Conservation (phyloP, 2,329 filamentous ascomycete species). For the Calonectria pauciramosa region DNA sequence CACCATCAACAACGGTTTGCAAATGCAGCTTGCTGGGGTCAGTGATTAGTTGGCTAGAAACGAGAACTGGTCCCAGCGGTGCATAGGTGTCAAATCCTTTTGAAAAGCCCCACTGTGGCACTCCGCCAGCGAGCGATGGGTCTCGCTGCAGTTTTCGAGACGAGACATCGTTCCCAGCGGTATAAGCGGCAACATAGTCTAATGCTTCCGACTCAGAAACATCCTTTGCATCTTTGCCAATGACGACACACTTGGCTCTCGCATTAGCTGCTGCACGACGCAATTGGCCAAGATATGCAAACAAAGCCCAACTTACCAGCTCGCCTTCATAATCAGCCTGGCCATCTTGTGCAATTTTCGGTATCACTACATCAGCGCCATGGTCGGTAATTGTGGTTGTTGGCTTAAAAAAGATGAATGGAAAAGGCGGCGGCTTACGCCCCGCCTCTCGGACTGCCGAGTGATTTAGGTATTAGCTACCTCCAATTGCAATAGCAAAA, state of each 20-base stretch:
- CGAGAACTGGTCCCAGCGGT: slow-evolving; percentile 64
- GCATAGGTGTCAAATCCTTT: slow-evolving; percentile 71
- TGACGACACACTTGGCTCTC: slow-evolving; percentile 51
- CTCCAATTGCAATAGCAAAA: not conserved
- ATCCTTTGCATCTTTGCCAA: slow-evolving; percentile 64
- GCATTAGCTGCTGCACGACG: not conserved
- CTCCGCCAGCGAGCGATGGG: slow-evolving; percentile 60
- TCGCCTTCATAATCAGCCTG: slow-evolving; percentile 65
- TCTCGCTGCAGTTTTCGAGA: slow-evolving; percentile 66
- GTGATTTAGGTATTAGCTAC: not conserved
- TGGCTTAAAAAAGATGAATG: slow-evolving; percentile 66
- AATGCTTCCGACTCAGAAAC: slow-evolving; percentile 59
- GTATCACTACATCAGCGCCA: slow-evolving; percentile 57
- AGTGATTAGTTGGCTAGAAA: slow-evolving; percentile 56
- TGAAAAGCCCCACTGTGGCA: slow-evolving; percentile 70
- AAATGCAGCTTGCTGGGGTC: slow-evolving; percentile 60
- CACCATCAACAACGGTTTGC: slow-evolving; percentile 61
- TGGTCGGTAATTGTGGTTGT: slow-evolving; percentile 54
- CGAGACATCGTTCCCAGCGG: slow-evolving; percentile 68
- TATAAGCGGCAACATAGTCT: slow-evolving; percentile 67
- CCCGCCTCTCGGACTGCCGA: slow-evolving; percentile 63
- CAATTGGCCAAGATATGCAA: too few relatives aligned
- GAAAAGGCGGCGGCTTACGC: slow-evolving; percentile 62
- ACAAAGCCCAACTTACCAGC: slow-evolving; percentile 36
- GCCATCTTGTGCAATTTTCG: slow-evolving; percentile 62